Percentiles rank a stretch among this genome's conserved stretches.
Conservation (phyloP, 306 rosid genomes). For the Vachellia pachyceras region DNA sequence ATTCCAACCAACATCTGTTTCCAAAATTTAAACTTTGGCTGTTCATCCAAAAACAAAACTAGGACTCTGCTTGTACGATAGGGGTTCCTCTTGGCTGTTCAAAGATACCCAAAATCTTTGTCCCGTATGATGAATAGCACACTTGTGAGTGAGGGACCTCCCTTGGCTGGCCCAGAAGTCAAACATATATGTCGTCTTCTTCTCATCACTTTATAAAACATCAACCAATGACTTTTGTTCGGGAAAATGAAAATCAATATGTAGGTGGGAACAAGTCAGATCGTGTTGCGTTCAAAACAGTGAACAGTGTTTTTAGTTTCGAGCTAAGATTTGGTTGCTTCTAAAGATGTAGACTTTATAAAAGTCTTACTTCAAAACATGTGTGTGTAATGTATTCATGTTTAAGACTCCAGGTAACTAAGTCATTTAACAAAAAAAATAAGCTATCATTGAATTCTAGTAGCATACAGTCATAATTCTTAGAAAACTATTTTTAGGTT, state of each 20-base stretch:
- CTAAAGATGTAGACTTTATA: no score
- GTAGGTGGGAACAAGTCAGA: neutral
- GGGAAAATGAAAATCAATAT: neutral
- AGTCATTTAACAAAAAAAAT: neutral
- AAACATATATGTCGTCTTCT: neutral
- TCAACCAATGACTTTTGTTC: neutral
- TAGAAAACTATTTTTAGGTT: no score
- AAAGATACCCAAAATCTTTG: slow-evolving; percentile 88
- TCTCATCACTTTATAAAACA: neutral
- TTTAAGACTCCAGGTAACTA: neutral
- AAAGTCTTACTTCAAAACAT: no score
- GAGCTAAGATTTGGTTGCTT: no score
- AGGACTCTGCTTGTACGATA: slow-evolving; percentile 29
- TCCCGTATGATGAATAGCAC: slow-evolving; percentile 50
- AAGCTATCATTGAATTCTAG: neutral
- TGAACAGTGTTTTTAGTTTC: neutral
- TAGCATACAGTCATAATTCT: no score
- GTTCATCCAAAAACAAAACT: neutral
- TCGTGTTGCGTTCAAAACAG: neutral
- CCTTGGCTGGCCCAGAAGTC: slow-evolving; percentile 21
- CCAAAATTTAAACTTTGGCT: slow-evolving; percentile 5
- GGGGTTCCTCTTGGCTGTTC: slow-evolving; percentile 46
- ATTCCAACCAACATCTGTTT: neutral
- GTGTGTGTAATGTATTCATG: neutral
- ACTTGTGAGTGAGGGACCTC: slow-evolving; percentile 44